Percentiles rank a stretch among this genome's conserved stretches.
Evolutionary conservation across 805 yeast genomes (phyloP).

Genomic region (Monosporozyma servazzii): DNA sequence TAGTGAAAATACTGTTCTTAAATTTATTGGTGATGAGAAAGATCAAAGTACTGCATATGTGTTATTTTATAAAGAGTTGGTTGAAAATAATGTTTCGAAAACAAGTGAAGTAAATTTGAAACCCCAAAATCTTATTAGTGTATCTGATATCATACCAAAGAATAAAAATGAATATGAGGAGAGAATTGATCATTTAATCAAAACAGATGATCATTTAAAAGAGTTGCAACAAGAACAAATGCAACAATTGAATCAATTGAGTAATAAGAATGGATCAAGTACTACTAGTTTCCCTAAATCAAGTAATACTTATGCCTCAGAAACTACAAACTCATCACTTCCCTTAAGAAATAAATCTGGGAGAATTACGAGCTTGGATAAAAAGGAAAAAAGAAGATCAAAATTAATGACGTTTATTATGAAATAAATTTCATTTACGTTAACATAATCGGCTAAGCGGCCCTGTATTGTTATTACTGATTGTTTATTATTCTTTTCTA

Average conservation of each 20-base stretch:
- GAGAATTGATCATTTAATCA: background rate
- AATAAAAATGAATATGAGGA: background rate
- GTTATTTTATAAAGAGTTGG: constrained; percentile 63
- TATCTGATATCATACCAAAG: background rate
- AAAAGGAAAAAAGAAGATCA: background rate
- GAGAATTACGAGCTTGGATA: background rate
- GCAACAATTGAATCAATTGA: background rate
- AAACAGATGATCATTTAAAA: background rate
- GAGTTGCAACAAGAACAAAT: background rate
- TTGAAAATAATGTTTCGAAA: constrained; percentile 12
- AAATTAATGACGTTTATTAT: background rate
- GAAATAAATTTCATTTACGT: background rate
- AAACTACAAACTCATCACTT: background rate
- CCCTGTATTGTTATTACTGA: background rate
- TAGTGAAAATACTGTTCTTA: constrained; percentile 69
- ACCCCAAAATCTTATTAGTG: background rate
- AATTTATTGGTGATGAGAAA: constrained; percentile 81
- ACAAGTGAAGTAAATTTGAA: constrained; percentile 11
- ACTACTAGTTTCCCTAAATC: background rate
- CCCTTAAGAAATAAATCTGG: background rate
- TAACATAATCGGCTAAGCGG: background rate
- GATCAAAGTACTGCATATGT: constrained; percentile 90
- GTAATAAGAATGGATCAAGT: too few relatives aligned
- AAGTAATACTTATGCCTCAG: background rate
- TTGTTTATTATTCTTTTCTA: background rate